phyloP scores from a whole-genome alignment of 345 rosid species.

The Eucalyptus cloeziana region DNA sequence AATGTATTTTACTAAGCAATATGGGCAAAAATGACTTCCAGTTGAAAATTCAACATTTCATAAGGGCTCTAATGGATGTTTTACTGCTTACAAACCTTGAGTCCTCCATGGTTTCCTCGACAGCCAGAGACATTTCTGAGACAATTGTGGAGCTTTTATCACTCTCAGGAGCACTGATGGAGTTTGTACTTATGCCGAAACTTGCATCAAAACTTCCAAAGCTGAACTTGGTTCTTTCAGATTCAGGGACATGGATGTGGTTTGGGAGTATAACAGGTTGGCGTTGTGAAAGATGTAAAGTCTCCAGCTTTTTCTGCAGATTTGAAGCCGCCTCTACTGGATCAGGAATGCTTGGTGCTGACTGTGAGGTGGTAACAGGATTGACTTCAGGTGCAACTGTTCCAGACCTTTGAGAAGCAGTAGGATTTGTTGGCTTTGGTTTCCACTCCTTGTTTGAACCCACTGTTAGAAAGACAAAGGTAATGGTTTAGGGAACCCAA shows the following conservation, averaged over 20 bases:
- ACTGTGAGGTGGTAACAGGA: conserved; percentile 16
- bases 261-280: conserved; percentile 87
- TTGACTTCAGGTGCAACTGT: conserved; percentile 34
- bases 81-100: conserved; percentile 35
- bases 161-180: conserved; percentile 32
- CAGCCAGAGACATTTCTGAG: conserved; percentile 50
- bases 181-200: conserved; percentile 41
- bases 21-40: not conserved
- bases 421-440: conserved; percentile 57
- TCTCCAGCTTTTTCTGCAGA: conserved; percentile 65
- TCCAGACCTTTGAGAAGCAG: conserved; percentile 37
- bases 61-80: not conserved
- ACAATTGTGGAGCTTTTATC: conserved; percentile 51
- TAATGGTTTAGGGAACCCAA: not conserved
- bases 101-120: conserved; percentile 41
- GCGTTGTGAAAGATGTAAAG: conserved; percentile 59
- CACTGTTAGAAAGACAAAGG: conserved; percentile 15
- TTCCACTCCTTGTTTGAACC: conserved; percentile 82
- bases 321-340: conserved; percentile 50
- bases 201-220: conserved; percentile 91
- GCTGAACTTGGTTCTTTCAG: conserved; percentile 77
- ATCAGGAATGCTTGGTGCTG: conserved; percentile 25
- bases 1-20: not conserved
- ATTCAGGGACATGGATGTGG: conserved; percentile 91
- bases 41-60: not conserved